phyloP scores from a whole-genome alignment of 2,329 filamentous ascomycete genomes.

The Sporothrix humicola region DNA sequence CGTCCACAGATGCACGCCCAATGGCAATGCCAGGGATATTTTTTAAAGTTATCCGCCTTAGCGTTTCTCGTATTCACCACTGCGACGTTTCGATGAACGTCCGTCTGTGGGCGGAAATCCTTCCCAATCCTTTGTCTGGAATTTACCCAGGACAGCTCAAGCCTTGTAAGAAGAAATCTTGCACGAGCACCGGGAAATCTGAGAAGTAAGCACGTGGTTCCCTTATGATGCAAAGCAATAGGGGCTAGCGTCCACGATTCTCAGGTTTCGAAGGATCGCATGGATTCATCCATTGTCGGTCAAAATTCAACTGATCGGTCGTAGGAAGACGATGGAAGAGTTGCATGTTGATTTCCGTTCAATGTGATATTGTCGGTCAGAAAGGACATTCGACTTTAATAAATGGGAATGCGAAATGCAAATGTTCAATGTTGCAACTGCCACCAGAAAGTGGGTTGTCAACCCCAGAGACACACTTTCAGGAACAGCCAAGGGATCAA shows the following conservation, averaged over 20 bases:
- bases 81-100: neutral
- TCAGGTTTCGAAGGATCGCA: no score
- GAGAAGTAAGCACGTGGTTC: constrained; percentile 1
- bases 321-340: no score
- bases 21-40: neutral
- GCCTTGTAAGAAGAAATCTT: neutral
- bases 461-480: neutral
- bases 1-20: neutral
- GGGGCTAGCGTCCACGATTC: neutral
- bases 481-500: neutral
- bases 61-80: constrained; percentile 11
- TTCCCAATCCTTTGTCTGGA: neutral
- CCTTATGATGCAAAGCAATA: neutral
- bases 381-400: no score
- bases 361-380: no score
- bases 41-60: constrained; percentile 13
- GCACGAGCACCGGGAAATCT: neutral
- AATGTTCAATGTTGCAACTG: neutral
- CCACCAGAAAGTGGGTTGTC: neutral
- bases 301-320: no score
- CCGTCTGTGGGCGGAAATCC: neutral
- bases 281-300: no score
- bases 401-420: no score
- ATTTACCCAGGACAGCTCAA: neutral
- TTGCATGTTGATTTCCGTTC: no score